phyloP scores from a whole-genome alignment of 306 rosid genomes.

The Sicyos edulis region DNA sequence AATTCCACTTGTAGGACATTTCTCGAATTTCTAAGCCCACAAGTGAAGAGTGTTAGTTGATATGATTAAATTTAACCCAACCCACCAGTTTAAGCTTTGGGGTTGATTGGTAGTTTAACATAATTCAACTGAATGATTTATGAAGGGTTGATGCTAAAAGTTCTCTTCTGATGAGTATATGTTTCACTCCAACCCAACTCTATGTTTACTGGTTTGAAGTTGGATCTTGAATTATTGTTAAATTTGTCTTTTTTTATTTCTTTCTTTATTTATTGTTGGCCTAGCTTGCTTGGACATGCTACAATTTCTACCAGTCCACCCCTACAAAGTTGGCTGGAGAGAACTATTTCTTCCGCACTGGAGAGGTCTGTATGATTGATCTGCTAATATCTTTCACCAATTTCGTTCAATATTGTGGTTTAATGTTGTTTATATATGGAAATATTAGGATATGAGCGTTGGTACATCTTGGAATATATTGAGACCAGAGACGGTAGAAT shows the following conservation, averaged over 20 bases:
- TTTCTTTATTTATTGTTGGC: constrained; percentile 18
- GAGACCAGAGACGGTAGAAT: constrained; percentile 96
- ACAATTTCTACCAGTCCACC: constrained; percentile 92
- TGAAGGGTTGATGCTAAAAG: too few relatives aligned
- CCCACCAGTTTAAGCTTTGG: too few relatives aligned
- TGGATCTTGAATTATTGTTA: constrained; percentile 8
- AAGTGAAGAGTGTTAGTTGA: too few relatives aligned
- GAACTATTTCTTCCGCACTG: constrained; percentile 71
- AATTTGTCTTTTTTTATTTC: constrained; percentile 1
- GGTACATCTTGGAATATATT: constrained; percentile 98
- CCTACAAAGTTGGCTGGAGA: constrained; percentile 98
- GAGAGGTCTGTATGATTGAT: constrained; percentile 57
- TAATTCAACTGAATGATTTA: too few relatives aligned
- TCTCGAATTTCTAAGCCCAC: too few relatives aligned
- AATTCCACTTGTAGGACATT: too few relatives aligned
- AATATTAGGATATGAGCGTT: constrained; percentile 72
- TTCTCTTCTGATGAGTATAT: neutral
- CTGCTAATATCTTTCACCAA: constrained; percentile 2
- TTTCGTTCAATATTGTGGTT: constrained; percentile 10
- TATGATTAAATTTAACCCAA: too few relatives aligned
- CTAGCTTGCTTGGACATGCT: constrained; percentile 99
- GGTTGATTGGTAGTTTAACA: too few relatives aligned
- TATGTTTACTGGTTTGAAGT: neutral
- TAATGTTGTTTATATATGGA: constrained; percentile 15
- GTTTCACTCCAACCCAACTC: constrained; percentile 2